Evolutionary conservation across 768 basidiomycete species (phyloP), one percentile per base, ranked within the genome.

Genomic region (Boletus patriciae): DNA sequence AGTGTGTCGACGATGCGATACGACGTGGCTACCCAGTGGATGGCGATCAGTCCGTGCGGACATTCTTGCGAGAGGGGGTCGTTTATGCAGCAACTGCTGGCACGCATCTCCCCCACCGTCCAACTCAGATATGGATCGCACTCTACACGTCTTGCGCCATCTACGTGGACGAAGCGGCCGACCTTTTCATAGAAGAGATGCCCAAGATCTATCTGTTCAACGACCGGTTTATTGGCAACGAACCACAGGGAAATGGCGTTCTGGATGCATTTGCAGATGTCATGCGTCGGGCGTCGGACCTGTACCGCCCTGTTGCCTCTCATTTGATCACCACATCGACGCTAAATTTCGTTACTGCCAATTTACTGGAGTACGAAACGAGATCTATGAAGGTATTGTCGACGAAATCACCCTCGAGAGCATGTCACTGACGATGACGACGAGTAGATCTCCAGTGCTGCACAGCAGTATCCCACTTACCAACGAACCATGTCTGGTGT

Each of bases 71-170:
- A 9, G 58, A 63, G 3, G 76, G 74, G 2, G 71, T 71, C 36
- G 48, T 61, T 23, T 74, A 64, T 33, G 64, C 58, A 9, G 61
- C 62, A 9, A 64, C 58, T 2, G 66, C 68, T 2, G 73, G 72
- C 29, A 56, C 47, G 0, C 76, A 77, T 56, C 62, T 78, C 8
- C 48, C 49, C 9, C 33, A 57, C 21, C 63, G 58, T 31, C 33
- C 52, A 3, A 54, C 60, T 1, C 66, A 58, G 31, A 62, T 50
- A 56, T 72, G 33, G 70, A 74, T 79, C 31, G 71, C 76, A 4
- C 64, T 79, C 10, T 79, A 70, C 58, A 79, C 78, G 2, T 69
- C 76, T 0, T 74, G 70, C 44, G 50, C 66, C n/a, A 70, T 72
- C 47, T 74, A 62, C 41, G 54, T 74, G 29, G 79, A 81, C 57